Percentiles rank a stretch among this genome's conserved stretches.
Evolutionary conservation across 768 basidiomycete genomes (phyloP).

Genomic region (Xanthoconium purpureum): DNA sequence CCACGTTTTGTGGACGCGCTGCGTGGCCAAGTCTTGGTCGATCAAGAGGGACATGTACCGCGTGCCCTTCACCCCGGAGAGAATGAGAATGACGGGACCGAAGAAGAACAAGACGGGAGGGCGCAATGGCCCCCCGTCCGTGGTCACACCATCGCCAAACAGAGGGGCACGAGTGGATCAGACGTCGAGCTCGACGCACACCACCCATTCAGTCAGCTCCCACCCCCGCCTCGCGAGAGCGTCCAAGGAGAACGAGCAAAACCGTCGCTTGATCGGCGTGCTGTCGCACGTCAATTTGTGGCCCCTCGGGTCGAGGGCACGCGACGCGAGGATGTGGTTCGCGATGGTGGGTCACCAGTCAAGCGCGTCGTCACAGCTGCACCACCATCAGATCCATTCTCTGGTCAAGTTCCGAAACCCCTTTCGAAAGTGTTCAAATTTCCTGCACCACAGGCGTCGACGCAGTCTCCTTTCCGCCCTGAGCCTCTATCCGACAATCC

Average conservation of each 20-base stretch:
- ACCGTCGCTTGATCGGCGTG: neutral
- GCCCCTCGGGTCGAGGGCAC: neutral
- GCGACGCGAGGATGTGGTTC: neutral
- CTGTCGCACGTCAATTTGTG: neutral
- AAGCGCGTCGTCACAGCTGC: neutral
- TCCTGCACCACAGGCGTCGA: constrained; percentile 17
- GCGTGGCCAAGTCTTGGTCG: constrained; percentile 18
- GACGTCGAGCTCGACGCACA: neutral
- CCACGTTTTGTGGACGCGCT: constrained; percentile 22
- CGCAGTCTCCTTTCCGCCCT: constrained; percentile 19
- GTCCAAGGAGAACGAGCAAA: neutral
- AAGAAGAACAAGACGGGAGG: neutral
- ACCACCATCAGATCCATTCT: neutral
- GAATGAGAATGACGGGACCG: neutral
- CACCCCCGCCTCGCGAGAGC: neutral
- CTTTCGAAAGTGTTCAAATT: constrained; percentile 6
- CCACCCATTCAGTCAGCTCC: constrained; percentile 19
- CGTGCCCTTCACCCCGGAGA: neutral
- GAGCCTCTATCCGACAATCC: neutral
- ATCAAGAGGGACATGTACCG: constrained; percentile 16
- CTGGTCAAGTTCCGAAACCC: neutral
- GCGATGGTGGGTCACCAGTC: neutral
- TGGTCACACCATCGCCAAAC: neutral
- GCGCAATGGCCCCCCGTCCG: constrained; percentile 18
- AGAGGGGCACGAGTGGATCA: neutral